Evolutionary conservation across 768 basidiomycete genomes (phyloP).

Genomic region (Amanita pseudoporphyria): DNA sequence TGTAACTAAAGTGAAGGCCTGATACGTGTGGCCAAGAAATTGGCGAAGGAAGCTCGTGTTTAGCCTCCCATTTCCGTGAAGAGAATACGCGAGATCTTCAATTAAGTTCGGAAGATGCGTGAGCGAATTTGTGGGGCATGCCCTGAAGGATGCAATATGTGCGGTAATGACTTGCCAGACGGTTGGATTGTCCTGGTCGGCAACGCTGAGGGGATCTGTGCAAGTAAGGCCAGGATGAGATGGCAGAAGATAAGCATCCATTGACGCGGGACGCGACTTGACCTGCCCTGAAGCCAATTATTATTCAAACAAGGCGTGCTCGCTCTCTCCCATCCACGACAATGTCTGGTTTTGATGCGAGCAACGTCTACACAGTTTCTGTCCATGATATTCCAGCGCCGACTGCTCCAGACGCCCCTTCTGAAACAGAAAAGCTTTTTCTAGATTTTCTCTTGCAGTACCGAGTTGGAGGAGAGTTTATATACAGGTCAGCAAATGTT

Average conservation of each 20-base stretch:
- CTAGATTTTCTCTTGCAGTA: constrained; percentile 84
- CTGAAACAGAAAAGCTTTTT: constrained; percentile 72
- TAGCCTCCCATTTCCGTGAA: constrained; percentile 19
- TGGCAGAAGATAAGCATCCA: constrained; percentile 16
- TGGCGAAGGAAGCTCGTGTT: constrained; percentile 15
- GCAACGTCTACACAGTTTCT: constrained; percentile 73
- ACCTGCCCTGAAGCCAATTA: constrained; percentile 26
- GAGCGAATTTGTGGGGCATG: constrained; percentile 9
- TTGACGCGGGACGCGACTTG: constrained; percentile 15
- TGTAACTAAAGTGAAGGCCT: constrained; percentile 7
- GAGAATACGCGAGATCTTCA: constrained; percentile 22
- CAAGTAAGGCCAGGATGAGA: constrained; percentile 16
- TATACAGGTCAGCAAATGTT: constrained; percentile 59
- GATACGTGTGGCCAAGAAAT: constrained; percentile 13
- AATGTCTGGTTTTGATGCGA: constrained; percentile 87
- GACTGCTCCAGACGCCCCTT: constrained; percentile 57
- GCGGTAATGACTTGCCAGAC: constrained; percentile 19
- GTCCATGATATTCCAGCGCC: constrained; percentile 57
- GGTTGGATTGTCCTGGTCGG: constrained; percentile 17
- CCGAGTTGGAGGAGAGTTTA: constrained; percentile 83
- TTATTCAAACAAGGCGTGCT: constrained; percentile 13
- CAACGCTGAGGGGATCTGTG: constrained; percentile 21
- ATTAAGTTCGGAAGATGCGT: constrained; percentile 18
- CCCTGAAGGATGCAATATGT: constrained; percentile 13
- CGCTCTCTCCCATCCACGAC: constrained; percentile 9